A percentile compares a stretch with the other conserved stretches of the same genome.
These are phyloP conservation scores for Clarireedia monteithiana DNA, from an alignment of 2,329 filamentous ascomycete species.

Conservation along the genomic window DNA sequence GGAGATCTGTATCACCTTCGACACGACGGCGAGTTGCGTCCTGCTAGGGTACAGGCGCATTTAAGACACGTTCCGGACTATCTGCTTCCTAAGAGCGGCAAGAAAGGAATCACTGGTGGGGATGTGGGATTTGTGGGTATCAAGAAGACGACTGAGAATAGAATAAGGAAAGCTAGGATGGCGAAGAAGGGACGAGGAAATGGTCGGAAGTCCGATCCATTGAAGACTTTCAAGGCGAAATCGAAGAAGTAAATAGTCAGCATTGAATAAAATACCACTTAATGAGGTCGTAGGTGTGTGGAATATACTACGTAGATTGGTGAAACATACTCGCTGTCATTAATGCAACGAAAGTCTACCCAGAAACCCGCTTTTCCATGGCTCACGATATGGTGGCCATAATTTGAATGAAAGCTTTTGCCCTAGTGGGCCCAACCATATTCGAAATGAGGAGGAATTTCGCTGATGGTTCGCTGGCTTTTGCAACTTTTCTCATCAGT, in stretches of 20 bases:
- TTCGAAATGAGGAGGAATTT: no score
- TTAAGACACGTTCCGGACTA: conserved; percentile 94
- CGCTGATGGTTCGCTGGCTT: no score
- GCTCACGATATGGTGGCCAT: no score
- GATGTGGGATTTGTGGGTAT: conserved; percentile 72
- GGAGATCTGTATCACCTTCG: conserved; percentile 78
- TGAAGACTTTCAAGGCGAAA: conserved; percentile 75
- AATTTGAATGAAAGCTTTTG: no score
- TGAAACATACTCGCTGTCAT: no score
- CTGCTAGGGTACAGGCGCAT: conserved; percentile 79
- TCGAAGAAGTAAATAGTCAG: conserved; percentile 19
- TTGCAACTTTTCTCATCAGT: no score
- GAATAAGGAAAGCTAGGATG: conserved; percentile 32
- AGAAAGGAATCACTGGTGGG: conserved; percentile 55
- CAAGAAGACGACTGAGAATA: conserved; percentile 43
- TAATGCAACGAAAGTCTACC: no score
- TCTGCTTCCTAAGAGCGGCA: conserved; percentile 69
- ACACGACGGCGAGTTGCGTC: conserved; percentile 81
- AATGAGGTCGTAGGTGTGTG: not conserved
- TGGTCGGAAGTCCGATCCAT: conserved; percentile 68
- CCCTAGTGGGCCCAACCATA: no score
- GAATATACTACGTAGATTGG: no score
- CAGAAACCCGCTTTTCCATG: no score
- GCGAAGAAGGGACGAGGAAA: conserved; percentile 42
- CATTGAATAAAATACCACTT: conserved; percentile 2